Evolutionary conservation across 441 rosid genomes (phyloP).

Genomic region (Gossypium trilobum): DNA sequence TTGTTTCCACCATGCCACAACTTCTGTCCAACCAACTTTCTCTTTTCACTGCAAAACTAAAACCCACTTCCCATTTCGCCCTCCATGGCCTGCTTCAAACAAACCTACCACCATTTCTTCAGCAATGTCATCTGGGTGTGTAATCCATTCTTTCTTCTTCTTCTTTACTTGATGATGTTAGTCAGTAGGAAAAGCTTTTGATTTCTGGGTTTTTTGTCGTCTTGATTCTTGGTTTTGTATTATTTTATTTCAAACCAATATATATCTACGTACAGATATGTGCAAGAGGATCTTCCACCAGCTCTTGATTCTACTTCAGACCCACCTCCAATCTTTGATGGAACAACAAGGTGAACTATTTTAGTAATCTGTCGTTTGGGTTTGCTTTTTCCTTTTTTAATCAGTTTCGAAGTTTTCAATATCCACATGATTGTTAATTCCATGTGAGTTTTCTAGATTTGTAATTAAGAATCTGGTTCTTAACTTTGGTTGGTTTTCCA

Average conservation of each 20-base stretch:
- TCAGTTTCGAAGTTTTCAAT: no score
- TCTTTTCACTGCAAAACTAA: neutral
- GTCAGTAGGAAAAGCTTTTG: neutral
- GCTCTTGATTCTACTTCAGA: slow-evolving; percentile 56
- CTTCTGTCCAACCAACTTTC: neutral
- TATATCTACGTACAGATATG: slow-evolving; percentile 5
- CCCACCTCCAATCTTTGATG: slow-evolving; percentile 57
- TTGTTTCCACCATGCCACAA: neutral
- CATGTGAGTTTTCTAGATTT: neutral
- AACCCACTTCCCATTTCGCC: neutral
- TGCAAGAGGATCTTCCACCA: slow-evolving; percentile 47
- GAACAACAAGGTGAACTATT: slow-evolving; percentile 47
- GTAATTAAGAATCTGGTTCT: neutral
- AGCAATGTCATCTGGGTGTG: slow-evolving; percentile 16
- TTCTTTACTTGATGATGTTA: neutral
- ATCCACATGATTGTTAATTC: no score
- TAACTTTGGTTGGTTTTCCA: neutral
- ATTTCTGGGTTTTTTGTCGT: neutral
- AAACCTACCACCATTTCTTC: neutral
- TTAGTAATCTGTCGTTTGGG: neutral
- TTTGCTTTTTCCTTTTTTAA: neutral
- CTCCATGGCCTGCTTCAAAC: neutral
- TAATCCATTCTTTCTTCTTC: neutral
- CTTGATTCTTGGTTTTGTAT: neutral
- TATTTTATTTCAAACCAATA: neutral